Evolutionary conservation across 495 filamentous ascomycete species (phyloP).

Genomic region (Penicillium egyptiacum): DNA sequence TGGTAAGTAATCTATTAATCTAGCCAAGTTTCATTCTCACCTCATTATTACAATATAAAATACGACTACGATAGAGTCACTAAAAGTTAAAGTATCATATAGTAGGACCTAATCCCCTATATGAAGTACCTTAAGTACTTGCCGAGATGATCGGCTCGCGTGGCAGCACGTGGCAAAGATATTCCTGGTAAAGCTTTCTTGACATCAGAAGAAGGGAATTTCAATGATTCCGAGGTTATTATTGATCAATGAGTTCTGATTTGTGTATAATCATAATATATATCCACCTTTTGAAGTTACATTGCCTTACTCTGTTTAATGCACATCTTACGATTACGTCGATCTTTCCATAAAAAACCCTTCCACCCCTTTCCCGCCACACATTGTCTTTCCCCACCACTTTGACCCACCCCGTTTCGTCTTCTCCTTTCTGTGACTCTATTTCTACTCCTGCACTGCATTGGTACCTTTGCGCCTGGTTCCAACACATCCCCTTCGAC

Average conservation of each 20-base stretch:
- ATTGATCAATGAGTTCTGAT: neutral
- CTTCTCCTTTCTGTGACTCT: slow-evolving; percentile 7
- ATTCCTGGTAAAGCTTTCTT: slow-evolving; percentile 2
- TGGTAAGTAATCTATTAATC: too few relatives aligned
- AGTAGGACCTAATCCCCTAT: neutral
- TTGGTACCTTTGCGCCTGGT: slow-evolving; percentile 7
- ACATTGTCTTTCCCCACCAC: slow-evolving; percentile 11
- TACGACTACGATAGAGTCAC: neutral
- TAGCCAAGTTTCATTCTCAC: neutral
- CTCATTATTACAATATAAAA: neutral
- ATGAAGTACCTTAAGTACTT: neutral
- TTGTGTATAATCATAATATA: neutral
- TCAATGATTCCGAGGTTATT: neutral
- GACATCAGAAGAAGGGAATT: neutral
- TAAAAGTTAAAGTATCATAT: neutral
- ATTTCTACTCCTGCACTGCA: slow-evolving; percentile 18
- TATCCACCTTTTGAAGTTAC: neutral
- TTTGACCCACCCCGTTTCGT: slow-evolving; percentile 27
- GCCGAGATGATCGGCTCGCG: slow-evolving; percentile 6
- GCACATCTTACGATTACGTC: slow-evolving; percentile 5
- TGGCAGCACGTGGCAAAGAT: slow-evolving; percentile 10
- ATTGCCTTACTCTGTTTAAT: neutral
- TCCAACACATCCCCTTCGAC: too few relatives aligned
- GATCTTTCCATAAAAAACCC: slow-evolving; percentile 2
- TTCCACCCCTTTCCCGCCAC: slow-evolving; percentile 7